A percentile compares a stretch with the other conserved stretches of the same genome.
Conservation (phyloP, 2,329 filamentous ascomycete genomes). For the Chrysoporthe austroafricana region DNA sequence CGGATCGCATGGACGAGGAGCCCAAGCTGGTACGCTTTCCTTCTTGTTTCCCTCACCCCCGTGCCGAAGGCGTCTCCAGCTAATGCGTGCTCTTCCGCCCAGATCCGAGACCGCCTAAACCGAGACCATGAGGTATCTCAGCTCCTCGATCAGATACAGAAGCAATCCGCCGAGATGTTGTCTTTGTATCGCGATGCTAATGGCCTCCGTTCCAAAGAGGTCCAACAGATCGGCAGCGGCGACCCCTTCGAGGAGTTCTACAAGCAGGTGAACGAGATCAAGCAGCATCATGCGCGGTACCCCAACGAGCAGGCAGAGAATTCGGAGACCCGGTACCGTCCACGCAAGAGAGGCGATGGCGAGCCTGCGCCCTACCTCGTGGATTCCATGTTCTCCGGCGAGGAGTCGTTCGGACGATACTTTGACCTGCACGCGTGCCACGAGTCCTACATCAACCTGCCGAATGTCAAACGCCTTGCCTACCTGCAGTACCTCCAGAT, state of each 20-base stretch:
- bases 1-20: slow-evolving; percentile 86
- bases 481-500: slow-evolving; percentile 93
- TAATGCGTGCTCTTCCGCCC: slow-evolving; percentile 31
- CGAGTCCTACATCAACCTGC: slow-evolving; percentile 88
- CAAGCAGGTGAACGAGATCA: slow-evolving; percentile 78
- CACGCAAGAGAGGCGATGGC: slow-evolving; percentile 61
- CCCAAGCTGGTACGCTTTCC: slow-evolving; percentile 72
- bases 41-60: not conserved
- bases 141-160: slow-evolving; percentile 84
- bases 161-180: slow-evolving; percentile 79
- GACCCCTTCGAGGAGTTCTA: slow-evolving; percentile 93
- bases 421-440: slow-evolving; percentile 86
- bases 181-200: slow-evolving; percentile 83
- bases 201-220: slow-evolving; percentile 73
- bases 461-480: slow-evolving; percentile 79
- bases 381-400: slow-evolving; percentile 92
- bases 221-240: slow-evolving; percentile 80
- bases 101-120: slow-evolving; percentile 88
- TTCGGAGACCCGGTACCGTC: slow-evolving; percentile 88
- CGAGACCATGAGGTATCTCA: slow-evolving; percentile 90
- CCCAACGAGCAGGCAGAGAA: slow-evolving; percentile 96
- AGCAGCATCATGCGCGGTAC: slow-evolving; percentile 86
- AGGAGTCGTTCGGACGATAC: slow-evolving; percentile 91
- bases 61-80: not conserved
- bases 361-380: slow-evolving; percentile 70